Percentiles rank a stretch among this genome's conserved stretches.
phyloP scores from a whole-genome alignment of 495 filamentous ascomycete genomes.

The Penicillium maclennaniae region DNA sequence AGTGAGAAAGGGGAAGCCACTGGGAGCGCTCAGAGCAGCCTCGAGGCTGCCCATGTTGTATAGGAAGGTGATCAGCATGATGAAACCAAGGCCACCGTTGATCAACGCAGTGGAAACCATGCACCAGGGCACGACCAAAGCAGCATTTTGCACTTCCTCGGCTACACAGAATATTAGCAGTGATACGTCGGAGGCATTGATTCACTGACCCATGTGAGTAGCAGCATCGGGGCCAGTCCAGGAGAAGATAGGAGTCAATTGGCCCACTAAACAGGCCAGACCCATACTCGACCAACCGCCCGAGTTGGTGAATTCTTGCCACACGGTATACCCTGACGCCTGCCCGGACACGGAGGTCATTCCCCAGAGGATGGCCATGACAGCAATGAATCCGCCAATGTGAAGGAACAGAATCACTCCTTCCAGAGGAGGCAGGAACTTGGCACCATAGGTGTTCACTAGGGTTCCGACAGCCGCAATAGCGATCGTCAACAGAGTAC shows the following conservation, averaged over 20 bases:
- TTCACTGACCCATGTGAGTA: constrained; percentile 34
- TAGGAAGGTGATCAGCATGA: constrained; percentile 42
- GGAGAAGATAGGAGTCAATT: constrained; percentile 39
- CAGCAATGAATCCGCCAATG: constrained; percentile 46
- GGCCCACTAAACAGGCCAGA: constrained; percentile 41
- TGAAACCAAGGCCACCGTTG: constrained; percentile 35
- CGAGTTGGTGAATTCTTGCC: constrained; percentile 43
- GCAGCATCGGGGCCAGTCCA: constrained; percentile 39
- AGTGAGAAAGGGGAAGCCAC: constrained; percentile 37
- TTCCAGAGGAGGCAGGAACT: constrained; percentile 38
- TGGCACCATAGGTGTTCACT: constrained; percentile 41
- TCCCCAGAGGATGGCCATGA: constrained; percentile 43
- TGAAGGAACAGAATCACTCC: constrained; percentile 43
- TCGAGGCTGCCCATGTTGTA: constrained; percentile 43
- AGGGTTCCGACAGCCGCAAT: constrained; percentile 37
- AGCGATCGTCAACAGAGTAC: constrained; percentile 42
- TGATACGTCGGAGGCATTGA: background rate
- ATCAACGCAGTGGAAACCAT: constrained; percentile 43
- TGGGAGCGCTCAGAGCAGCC: constrained; percentile 28
- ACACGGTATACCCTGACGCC: constrained; percentile 29
- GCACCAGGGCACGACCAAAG: constrained; percentile 40
- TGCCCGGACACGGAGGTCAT: constrained; percentile 33
- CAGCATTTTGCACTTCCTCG: constrained; percentile 49
- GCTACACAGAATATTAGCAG: constrained; percentile 17
- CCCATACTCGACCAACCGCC: constrained; percentile 44